Conservation (phyloP, 805 yeast species). For the Candida sphagnicola region DNA sequence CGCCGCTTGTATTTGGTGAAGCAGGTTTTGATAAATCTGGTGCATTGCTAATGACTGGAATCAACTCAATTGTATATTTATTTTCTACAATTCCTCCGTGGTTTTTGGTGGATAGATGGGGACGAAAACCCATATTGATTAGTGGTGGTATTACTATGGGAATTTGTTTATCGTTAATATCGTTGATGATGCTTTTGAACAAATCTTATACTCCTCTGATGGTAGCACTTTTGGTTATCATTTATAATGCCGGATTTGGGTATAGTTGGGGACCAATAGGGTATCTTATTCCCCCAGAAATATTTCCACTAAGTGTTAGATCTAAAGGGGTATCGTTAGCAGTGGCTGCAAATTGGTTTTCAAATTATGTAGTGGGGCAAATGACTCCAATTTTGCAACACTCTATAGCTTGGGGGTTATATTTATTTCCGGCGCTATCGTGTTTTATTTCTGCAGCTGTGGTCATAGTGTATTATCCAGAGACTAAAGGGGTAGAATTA, state of each 20-base stretch:
- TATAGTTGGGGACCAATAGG: constrained; percentile 47
- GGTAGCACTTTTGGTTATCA: constrained; percentile 38
- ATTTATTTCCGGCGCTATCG: constrained; percentile 36
- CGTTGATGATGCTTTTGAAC: constrained; percentile 32
- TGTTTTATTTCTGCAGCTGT: constrained; percentile 32
- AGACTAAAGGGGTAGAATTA: constrained; percentile 42
- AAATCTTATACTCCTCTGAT: constrained; percentile 29
- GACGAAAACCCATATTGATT: constrained; percentile 40
- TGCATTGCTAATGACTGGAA: constrained; percentile 43
- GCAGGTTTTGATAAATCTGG: constrained; percentile 42
- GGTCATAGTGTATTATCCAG: constrained; percentile 37
- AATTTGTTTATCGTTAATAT: constrained; percentile 27
- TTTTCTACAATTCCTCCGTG: constrained; percentile 41
- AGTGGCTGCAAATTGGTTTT: constrained; percentile 44
- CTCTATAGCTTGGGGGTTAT: constrained; percentile 38
- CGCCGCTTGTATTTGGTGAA: constrained; percentile 50
- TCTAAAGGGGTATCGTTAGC: constrained; percentile 43
- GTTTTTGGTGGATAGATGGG: constrained; percentile 45
- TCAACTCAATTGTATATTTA: constrained; percentile 37
- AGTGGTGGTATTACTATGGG: constrained; percentile 41
- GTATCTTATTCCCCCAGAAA: constrained; percentile 42
- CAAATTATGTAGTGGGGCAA: constrained; percentile 43
- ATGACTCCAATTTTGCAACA: constrained; percentile 40
- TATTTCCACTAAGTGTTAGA: constrained; percentile 39
- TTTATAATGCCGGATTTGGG: constrained; percentile 42